phyloP scores from a whole-genome alignment of 192 early-diverging fungal genomes.

The Umbelopsis isabellina region DNA sequence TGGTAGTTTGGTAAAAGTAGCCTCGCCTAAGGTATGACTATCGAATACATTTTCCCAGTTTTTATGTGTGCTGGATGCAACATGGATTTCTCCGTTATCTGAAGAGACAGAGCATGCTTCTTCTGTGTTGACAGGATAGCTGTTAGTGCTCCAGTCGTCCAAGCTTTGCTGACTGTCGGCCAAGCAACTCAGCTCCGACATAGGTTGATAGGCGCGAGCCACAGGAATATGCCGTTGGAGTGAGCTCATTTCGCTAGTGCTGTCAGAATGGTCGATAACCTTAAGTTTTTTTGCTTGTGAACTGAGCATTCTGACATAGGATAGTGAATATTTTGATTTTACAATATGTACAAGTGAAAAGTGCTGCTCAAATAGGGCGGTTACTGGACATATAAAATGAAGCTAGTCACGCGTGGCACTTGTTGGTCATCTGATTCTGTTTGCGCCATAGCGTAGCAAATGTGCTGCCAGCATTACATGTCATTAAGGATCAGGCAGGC shows the following conservation, averaged over 20 bases:
- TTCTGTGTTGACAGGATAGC: not conserved
- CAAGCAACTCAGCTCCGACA: conserved; percentile 4
- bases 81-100: too few species aligned
- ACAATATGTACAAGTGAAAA: not conserved
- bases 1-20: too few species aligned
- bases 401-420: conserved; percentile 19
- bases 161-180: not conserved
- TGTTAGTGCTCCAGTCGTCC: conserved; percentile 11
- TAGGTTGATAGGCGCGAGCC: not conserved
- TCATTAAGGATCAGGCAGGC: not conserved
- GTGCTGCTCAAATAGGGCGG: not conserved
- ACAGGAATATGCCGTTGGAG: not conserved
- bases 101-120: not conserved
- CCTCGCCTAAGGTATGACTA: too few species aligned
- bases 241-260: not conserved
- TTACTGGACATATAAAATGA: too few species aligned
- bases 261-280: not conserved
- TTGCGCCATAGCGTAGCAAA: not conserved
- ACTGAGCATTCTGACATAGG: conserved; percentile 4
- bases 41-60: too few species aligned
- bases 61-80: too few species aligned
- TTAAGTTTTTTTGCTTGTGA: not conserved
- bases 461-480: not conserved
- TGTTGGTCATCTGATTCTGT: conserved; percentile 2
- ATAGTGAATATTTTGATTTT: not conserved